A percentile compares a stretch with the other conserved stretches of the same genome.
Conservation (phyloP, 129 eudicot species). For the Helianthus annuus region HanXRQr2.0-SUNRISE NC_035447.2:77393669-77394168, state of each 20-base stretch:
- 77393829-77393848: conserved; percentile 90
- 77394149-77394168: conserved; percentile 95
- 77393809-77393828: conserved; percentile 93
- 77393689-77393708: not conserved
- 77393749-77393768: conserved; percentile 97
- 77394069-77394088: not conserved
- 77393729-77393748: conserved; percentile 92
- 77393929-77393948: conserved; percentile 43
- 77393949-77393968: conserved; percentile 96
- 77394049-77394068: not conserved
- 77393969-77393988: conserved; percentile 52
- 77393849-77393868: conserved; percentile 86
- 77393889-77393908: not conserved
- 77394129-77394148: conserved; percentile 91
- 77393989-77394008: conserved; percentile 33
- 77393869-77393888: conserved; percentile 19
- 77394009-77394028: conserved; percentile 73
- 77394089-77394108: not conserved
- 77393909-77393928: conserved; percentile 1
- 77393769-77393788: conserved; percentile 98
- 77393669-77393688: conserved; percentile 8
- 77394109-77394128: conserved; percentile 60
- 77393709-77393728: conserved; percentile 95
- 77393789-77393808: conserved; percentile 86
- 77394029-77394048: not conserved